Percentiles rank a stretch among this genome's conserved stretches.
Conservation (phyloP, 192 early-diverging fungal species). For the Cladochytrium replicatum region DNA sequence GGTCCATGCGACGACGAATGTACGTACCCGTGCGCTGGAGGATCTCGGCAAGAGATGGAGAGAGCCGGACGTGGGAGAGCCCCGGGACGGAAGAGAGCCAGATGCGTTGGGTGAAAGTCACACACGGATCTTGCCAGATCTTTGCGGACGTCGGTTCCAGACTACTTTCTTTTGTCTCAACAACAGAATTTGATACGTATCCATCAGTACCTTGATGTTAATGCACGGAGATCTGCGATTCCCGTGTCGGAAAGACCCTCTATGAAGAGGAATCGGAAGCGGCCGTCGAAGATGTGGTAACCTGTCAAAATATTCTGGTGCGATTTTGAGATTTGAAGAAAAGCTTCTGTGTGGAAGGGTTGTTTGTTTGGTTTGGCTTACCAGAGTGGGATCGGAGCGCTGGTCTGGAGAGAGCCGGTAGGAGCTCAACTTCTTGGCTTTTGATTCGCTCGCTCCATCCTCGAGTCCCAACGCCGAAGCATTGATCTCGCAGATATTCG, state of each 20-base stretch:
- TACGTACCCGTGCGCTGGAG: constrained; percentile 8
- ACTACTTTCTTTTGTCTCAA: too few species aligned
- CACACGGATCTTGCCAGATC: too few species aligned
- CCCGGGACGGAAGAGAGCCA: constrained; percentile 1
- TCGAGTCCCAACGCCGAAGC: not conserved
- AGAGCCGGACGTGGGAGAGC: constrained; percentile 1
- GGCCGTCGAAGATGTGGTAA: constrained; percentile 19
- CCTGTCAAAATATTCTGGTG: constrained; percentile 18
- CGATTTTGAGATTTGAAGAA: not conserved
- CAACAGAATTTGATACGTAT: too few species aligned
- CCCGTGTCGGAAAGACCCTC: constrained; percentile 12
- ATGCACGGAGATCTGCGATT: constrained; percentile 1
- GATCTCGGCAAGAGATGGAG: not conserved
- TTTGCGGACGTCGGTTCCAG: not conserved
- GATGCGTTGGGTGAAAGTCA: constrained; percentile 5
- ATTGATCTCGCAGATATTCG: not conserved
- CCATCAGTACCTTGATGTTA: constrained; percentile 5
- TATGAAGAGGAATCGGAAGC: constrained; percentile 10
- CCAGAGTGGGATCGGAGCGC: constrained; percentile 3
- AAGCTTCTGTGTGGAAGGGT: too few species aligned
- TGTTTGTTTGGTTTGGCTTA: too few species aligned
- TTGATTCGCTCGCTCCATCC: not conserved
- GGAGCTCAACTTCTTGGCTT: not conserved
- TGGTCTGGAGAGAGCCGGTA: constrained; percentile 5
- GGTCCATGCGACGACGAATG: constrained; percentile 1